phyloP scores from a whole-genome alignment of 768 basidiomycete genomes.

The Amanita pseudoporphyria region DNA sequence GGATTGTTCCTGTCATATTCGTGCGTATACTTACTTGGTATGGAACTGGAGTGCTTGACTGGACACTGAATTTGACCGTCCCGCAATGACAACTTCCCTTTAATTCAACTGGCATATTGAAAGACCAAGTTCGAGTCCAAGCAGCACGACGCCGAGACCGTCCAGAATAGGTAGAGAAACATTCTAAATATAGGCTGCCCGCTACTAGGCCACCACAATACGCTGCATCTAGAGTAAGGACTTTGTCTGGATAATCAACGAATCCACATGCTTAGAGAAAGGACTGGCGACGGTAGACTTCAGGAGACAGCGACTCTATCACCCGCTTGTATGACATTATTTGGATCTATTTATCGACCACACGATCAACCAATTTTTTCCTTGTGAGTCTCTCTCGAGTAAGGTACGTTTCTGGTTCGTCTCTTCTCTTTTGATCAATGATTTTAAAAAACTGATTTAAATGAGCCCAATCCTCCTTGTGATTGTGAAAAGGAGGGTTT shows the following conservation, averaged over 20 bases:
- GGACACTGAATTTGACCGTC: slow-evolving; percentile 34
- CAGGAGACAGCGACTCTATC: too few relatives aligned
- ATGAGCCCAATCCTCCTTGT: slow-evolving; percentile 33
- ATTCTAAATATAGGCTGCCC: background rate
- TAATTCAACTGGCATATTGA: slow-evolving; percentile 46
- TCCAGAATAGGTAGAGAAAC: too few relatives aligned
- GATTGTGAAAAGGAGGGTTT: slow-evolving; percentile 15
- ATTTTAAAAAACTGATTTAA: slow-evolving; percentile 42
- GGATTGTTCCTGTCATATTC: too few relatives aligned
- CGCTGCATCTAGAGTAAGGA: too few relatives aligned
- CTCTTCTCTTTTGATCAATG: slow-evolving; percentile 21
- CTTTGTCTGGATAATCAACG: too few relatives aligned
- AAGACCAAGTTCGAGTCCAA: background rate
- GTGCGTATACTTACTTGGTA: slow-evolving; percentile 41
- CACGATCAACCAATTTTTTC: background rate
- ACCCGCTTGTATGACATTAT: too few relatives aligned
- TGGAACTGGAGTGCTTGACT: slow-evolving; percentile 50
- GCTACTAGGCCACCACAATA: too few relatives aligned
- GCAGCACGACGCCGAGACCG: background rate
- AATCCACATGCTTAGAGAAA: too few relatives aligned
- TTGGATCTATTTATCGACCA: background rate
- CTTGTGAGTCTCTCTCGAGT: background rate
- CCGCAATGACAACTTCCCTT: slow-evolving; percentile 49
- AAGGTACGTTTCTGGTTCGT: background rate
- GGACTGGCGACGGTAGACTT: too few relatives aligned